Evolutionary conservation across 1,284 basidiomycete species (phyloP).

Genomic region (Meira miltonrushii): DNA sequence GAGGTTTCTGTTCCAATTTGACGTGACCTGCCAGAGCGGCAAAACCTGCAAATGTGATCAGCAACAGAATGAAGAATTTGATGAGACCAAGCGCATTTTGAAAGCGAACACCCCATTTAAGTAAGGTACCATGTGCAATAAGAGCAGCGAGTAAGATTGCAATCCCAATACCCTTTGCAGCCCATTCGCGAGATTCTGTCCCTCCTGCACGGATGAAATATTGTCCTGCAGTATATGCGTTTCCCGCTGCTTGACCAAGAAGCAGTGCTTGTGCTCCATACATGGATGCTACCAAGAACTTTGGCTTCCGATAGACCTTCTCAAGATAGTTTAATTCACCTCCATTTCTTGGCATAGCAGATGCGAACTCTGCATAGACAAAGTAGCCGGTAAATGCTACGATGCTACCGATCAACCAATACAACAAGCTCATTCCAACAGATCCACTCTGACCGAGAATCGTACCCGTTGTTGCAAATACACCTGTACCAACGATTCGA

Average conservation of each 20-base stretch:
- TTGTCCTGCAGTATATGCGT: constrained; percentile 60
- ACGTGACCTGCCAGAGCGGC: constrained; percentile 59
- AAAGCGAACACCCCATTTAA: constrained; percentile 62
- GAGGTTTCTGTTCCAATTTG: constrained; percentile 54
- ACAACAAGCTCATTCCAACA: constrained; percentile 56
- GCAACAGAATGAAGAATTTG: constrained; percentile 62
- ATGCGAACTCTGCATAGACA: constrained; percentile 67
- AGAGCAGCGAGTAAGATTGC: constrained; percentile 55
- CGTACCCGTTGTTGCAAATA: constrained; percentile 67
- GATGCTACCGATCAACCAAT: constrained; percentile 66
- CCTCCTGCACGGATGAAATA: constrained; percentile 59
- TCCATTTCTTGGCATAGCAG: constrained; percentile 65
- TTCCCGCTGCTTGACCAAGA: constrained; percentile 61
- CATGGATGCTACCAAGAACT: constrained; percentile 61
- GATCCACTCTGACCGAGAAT: constrained; percentile 66
- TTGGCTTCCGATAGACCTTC: constrained; percentile 64
- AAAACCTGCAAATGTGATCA: constrained; percentile 61
- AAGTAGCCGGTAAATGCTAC: constrained; percentile 62
- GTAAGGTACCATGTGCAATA: constrained; percentile 60
- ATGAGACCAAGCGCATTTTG: constrained; percentile 66
- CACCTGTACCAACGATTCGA: constrained; percentile 71
- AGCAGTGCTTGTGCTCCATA: constrained; percentile 63
- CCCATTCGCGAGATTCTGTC: constrained; percentile 56
- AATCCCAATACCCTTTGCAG: constrained; percentile 61
- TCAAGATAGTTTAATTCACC: constrained; percentile 73